These are phyloP conservation scores for Candida piceae DNA, from an alignment of 805 yeast species.

Conservation along the genomic window DNA sequence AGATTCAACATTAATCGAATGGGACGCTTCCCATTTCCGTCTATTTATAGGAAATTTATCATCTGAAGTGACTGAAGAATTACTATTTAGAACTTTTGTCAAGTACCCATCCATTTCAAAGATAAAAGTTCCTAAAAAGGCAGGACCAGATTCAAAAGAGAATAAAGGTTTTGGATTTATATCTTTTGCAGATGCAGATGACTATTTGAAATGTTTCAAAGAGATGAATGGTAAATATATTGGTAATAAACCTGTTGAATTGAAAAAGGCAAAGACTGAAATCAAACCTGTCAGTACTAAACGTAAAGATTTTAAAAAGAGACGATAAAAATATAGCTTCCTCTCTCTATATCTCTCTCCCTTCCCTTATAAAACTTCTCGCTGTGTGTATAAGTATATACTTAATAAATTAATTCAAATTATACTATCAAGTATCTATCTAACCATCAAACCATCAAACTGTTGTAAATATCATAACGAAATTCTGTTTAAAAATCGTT, in stretches of 20 bases:
- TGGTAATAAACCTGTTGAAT: slow-evolving; percentile 67
- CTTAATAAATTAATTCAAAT: no score
- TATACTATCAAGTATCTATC: no score
- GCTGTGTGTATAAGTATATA: no score
- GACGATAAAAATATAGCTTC: slow-evolving; percentile 3
- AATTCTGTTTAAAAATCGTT: no score
- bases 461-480: no score
- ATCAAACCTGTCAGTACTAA: slow-evolving; percentile 28
- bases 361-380: no score
- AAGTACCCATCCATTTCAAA: slow-evolving; percentile 50
- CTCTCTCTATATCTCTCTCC: no score
- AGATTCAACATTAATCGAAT: slow-evolving; percentile 44
- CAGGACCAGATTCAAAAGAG: slow-evolving; percentile 33
- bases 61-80: slow-evolving; percentile 55
- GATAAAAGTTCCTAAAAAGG: slow-evolving; percentile 56
- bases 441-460: no score
- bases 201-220: slow-evolving; percentile 64
- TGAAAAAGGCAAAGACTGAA: slow-evolving; percentile 56
- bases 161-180: slow-evolving; percentile 74
- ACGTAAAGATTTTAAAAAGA: slow-evolving; percentile 5
- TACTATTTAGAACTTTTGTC: slow-evolving; percentile 50
- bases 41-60: slow-evolving; percentile 75
- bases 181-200: slow-evolving; percentile 58
- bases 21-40: slow-evolving; percentile 69
- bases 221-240: slow-evolving; percentile 74